phyloP scores from a whole-genome alignment of 345 rosid species.

The Eucalyptus leucophloia region DNA sequence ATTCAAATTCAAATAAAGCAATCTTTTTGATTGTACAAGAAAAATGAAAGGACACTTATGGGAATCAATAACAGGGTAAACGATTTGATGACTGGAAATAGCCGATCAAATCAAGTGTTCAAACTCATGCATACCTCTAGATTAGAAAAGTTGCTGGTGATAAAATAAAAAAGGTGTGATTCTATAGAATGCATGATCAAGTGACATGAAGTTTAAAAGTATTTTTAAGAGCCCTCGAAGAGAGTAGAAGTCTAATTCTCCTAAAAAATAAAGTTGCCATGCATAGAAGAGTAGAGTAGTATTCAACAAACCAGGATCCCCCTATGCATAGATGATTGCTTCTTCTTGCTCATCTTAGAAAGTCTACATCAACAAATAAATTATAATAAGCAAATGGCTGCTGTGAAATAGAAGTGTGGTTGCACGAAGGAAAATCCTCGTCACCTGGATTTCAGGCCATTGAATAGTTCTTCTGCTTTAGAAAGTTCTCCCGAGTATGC shows the following conservation, averaged over 20 bases:
- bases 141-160: neutral
- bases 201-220: neutral
- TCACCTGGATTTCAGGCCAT: conserved; percentile 64
- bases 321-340: conserved; percentile 58
- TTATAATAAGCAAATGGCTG: neutral
- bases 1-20: neutral
- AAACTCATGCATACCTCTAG: neutral
- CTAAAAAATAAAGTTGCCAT: neutral
- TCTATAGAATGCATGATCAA: neutral
- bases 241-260: neutral
- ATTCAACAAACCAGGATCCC: conserved; percentile 51
- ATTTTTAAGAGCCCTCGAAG: neutral
- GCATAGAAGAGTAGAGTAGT: neutral
- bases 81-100: neutral
- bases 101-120: neutral
- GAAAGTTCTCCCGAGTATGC: conserved; percentile 46
- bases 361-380: conserved; percentile 24
- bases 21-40: neutral
- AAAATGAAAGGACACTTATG: neutral
- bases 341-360: conserved; percentile 56
- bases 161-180: too few species aligned
- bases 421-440: neutral
- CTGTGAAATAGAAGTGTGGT: neutral
- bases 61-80: neutral
- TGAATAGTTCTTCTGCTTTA: conserved; percentile 56